Base-by-base conservation (phyloP, 163 green algal species). In the Scenedesmus sp. region DNA sequence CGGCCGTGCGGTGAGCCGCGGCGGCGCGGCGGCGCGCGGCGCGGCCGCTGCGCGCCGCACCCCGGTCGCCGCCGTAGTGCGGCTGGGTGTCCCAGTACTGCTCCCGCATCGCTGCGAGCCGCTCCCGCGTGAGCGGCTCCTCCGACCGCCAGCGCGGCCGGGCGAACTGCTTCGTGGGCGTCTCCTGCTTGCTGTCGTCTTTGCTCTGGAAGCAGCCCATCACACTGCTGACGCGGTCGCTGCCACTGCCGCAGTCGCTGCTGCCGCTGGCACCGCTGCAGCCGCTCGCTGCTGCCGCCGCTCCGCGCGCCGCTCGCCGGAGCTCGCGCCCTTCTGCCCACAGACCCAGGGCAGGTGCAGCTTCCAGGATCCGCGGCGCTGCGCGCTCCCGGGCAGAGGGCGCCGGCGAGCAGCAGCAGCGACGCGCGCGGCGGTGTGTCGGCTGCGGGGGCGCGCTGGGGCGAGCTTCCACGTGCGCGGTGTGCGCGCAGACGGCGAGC, bases 1-100 rank as follows among this genome's bases (percentile, higher is more conserved):
- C 64, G 47, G 5, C 13, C 17, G 53, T 17, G n/a, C 10, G 7
- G 39, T 47, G 7, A 47, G 39, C 7, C 7, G 39, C 7, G 6
- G 39, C 7, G 39, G 39, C 39, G 39, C 39, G 39, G 6, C 39
- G 6, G 39, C 39, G 53, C 9, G 26, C 53, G n/a, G 3, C 53
- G 15, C 0, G 26, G 11, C n/a, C 44, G 31, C 5, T 70, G 62
- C 26, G 26, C 13, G 15, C 10, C 60, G 60, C 63, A 94, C 92
- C 85, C 84, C 75, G 70, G 26, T 92, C 84, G 5, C 93, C 93
- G 0, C 93, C 93, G 70, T 97, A 97, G 73, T 95, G 84, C 4
- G 93, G 93, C 80, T 94, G 87, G 0, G 93, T 97, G 45, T 97
- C 93, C 93, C 93, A 97, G 65, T 96, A 97, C 75, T 95, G 88